Evolutionary conservation across 306 rosid species (phyloP), one percentile per base, ranked within the genome.

Genomic region (Quercus variabilis): DNA sequence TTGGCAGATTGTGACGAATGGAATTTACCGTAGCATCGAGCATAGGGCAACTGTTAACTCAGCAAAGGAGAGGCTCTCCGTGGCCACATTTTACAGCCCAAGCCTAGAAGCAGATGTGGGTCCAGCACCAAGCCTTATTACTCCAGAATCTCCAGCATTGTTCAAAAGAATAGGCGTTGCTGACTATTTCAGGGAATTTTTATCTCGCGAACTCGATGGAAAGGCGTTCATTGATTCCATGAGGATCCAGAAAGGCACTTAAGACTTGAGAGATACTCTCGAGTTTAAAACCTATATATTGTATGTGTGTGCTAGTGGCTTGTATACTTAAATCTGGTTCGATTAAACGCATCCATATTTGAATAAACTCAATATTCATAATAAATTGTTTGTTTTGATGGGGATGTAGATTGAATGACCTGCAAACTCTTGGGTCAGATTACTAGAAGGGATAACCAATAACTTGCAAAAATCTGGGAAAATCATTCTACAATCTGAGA

Each of bases 1-100:
- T 55, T 30, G 21, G 19, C 67, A 91, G 92, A 86, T 89, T 35
- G 62, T 89, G 28, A 89, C 90, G 11, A 89, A 89, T 57, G 91
- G 89, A 23, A 64, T 80, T 30, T 87, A 85, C 21, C 77, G 41
- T 8, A 89, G 95, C 81, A 26, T 67, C 1, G 78, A 78, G 77
- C 90, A 91, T 77, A 55, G 89, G 3, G 90, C 87, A 0, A 77
- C 71, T 1, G 88, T 91, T 8, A 91, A 89, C 80, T 33, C 73
- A 8, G 3, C 18, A 13, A 83, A 81, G 19, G 93, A 91, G 26
- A 87, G 96, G 67, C 23, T 91, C 7, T 83, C 87, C 0, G 46
- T 89, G 3, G 93, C 85, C 71, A 79, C 90, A 59, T 88, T 88
- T 52, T 84, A 65, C 78, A 79, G 51, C 8, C 86, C 89, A 25